Evolutionary conservation across 805 yeast species (phyloP).

Genomic region (Crinitomyces ghanaensis): DNA sequence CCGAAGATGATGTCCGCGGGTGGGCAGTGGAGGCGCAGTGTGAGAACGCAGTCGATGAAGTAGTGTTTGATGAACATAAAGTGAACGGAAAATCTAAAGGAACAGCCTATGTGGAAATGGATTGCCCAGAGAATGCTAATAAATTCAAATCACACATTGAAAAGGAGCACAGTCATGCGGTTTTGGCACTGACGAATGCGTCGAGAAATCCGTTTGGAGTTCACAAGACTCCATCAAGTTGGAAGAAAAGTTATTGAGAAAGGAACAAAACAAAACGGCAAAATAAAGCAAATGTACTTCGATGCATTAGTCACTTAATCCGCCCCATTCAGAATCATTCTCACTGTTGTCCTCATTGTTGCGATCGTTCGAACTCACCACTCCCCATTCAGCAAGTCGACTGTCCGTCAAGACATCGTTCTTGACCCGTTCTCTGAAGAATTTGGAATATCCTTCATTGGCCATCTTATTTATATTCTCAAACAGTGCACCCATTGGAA

Average conservation of each 20-base stretch:
- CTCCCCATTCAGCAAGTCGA: conserved; percentile 56
- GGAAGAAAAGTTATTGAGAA: too few species aligned
- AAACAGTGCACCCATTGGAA: conserved; percentile 47
- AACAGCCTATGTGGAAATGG: conserved; percentile 11
- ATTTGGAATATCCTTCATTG: conserved; percentile 41
- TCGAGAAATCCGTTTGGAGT: too few species aligned
- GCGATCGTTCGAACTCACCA: conserved; percentile 16
- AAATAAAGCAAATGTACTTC: neutral
- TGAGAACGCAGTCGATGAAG: conserved; percentile 4
- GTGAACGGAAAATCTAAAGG: conserved; percentile 18
- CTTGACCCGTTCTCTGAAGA: conserved; percentile 50
- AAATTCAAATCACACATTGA: conserved; percentile 7
- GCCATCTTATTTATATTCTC: conserved; percentile 48
- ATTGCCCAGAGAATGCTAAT: conserved; percentile 6
- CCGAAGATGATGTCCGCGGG: conserved; percentile 16
- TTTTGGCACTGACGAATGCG: too few species aligned
- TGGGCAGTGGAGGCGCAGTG: conserved; percentile 12
- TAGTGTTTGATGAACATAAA: conserved; percentile 16
- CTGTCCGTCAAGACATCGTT: conserved; percentile 57
- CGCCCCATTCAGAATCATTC: conserved; percentile 27
- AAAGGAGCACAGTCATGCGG: too few species aligned
- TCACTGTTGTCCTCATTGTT: conserved; percentile 23
- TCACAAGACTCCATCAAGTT: too few species aligned
- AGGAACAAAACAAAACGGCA: neutral
- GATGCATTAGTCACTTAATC: conserved; percentile 20